A percentile compares a stretch with the other conserved stretches of the same genome.
These are phyloP conservation scores for Corylus avellana DNA, from an alignment of 306 rosid genomes.

Conservation along the genomic window DNA sequence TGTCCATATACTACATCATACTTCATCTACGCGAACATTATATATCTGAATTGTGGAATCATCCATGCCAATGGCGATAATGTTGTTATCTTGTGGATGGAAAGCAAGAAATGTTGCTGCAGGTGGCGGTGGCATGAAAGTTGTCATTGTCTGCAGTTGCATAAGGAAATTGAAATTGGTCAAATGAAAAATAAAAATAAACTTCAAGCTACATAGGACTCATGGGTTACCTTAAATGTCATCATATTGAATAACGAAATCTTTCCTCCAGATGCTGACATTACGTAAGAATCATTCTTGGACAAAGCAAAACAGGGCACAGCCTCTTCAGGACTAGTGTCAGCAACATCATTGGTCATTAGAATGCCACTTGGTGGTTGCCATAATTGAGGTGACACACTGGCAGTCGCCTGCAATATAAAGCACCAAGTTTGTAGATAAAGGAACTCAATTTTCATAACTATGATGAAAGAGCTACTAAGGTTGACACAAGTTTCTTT, in stretches of 20 bases:
- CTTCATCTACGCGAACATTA: conserved; percentile 96
- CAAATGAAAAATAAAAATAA: conserved; percentile 20
- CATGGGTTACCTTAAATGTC: conserved; percentile 80
- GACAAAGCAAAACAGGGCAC: conserved; percentile 94
- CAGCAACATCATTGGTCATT: conserved; percentile 83
- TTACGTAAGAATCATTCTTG: conserved; percentile 94
- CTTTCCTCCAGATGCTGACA: conserved; percentile 98
- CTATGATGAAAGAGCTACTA: conserved; percentile 11
- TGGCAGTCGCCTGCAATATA: conserved; percentile 80
- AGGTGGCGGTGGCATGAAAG: conserved; percentile 98
- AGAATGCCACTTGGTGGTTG: conserved; percentile 95
- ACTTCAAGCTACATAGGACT: conserved; percentile 4
- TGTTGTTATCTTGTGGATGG: conserved; percentile 95
- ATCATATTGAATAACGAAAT: conserved; percentile 94
- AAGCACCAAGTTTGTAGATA: conserved; percentile 31
- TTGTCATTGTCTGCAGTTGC: conserved; percentile 87
- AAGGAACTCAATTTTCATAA: not conserved
- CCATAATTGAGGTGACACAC: conserved; percentile 81
- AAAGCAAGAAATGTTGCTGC: conserved; percentile 98
- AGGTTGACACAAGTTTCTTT: conserved; percentile 23
- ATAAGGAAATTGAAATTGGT: conserved; percentile 43
- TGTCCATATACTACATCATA: conserved; percentile 30
- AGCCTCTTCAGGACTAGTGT: conserved; percentile 77
- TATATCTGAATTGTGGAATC: conserved; percentile 96
- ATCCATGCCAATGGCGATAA: conserved; percentile 97